Evolutionary conservation across 2,329 filamentous ascomycete genomes (phyloP).

Genomic region (Aulographum hederae): DNA sequence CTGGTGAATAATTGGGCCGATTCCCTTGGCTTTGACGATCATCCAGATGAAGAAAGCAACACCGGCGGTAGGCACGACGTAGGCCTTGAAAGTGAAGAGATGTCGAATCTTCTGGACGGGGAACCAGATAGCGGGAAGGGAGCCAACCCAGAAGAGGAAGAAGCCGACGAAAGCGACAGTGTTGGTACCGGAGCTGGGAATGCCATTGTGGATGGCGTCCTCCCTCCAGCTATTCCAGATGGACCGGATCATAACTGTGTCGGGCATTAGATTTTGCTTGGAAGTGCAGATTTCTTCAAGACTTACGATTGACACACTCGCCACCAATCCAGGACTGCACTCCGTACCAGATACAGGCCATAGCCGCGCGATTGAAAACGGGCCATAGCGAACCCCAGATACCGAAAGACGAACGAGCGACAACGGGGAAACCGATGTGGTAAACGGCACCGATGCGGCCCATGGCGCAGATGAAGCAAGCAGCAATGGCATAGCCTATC

Average conservation of each 20-base stretch:
- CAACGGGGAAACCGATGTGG: slow-evolving; percentile 78
- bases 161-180: slow-evolving; percentile 66
- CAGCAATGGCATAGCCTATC: slow-evolving; percentile 67
- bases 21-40: slow-evolving; percentile 60
- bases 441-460: slow-evolving; percentile 74
- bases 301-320: slow-evolving; percentile 45
- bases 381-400: slow-evolving; percentile 85
- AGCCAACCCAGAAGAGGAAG: slow-evolving; percentile 70
- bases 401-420: slow-evolving; percentile 61
- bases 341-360: slow-evolving; percentile 78
- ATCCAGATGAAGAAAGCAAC: slow-evolving; percentile 80
- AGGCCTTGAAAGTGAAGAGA: slow-evolving; percentile 79
- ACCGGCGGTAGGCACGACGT: slow-evolving; percentile 66
- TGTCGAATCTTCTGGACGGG: slow-evolving; percentile 79
- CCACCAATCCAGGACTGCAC: slow-evolving; percentile 72
- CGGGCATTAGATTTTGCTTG: too few species aligned
- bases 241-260: slow-evolving; percentile 72
- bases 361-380: slow-evolving; percentile 72
- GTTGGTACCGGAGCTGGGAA: slow-evolving; percentile 49
- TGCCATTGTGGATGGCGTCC: too few species aligned
- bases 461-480: slow-evolving; percentile 55
- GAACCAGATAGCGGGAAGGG: slow-evolving; percentile 73
- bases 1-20: slow-evolving; percentile 67
- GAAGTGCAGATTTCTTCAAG: too few species aligned
- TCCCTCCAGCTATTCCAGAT: slow-evolving; percentile 61